Conservation (phyloP, 805 yeast species). For the Huiozyma naganishii region DNA sequence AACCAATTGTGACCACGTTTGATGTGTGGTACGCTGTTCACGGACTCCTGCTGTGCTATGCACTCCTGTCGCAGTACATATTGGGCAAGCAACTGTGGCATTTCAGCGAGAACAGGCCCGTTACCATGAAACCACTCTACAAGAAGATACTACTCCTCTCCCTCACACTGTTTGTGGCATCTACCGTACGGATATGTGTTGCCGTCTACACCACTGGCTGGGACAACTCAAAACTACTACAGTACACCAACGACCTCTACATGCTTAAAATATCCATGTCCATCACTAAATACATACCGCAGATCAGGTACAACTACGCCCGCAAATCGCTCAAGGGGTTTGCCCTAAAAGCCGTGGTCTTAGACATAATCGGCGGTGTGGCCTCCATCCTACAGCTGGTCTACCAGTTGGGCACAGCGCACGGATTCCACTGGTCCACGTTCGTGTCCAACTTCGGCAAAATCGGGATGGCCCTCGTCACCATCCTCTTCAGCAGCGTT, state of each 20-base stretch:
- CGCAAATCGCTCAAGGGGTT: slow-evolving; percentile 80
- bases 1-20: slow-evolving; percentile 34
- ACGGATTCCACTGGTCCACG: slow-evolving; percentile 12
- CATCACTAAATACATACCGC: slow-evolving; percentile 58
- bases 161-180: slow-evolving; percentile 7
- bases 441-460: slow-evolving; percentile 31
- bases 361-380: slow-evolving; percentile 31
- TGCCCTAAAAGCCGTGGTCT: slow-evolving; percentile 45
- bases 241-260: slow-evolving; percentile 19
- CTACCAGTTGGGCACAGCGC: slow-evolving; percentile 13
- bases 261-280: slow-evolving; percentile 38
- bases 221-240: slow-evolving; percentile 15
- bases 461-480: slow-evolving; percentile 31
- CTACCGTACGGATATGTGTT: not conserved
- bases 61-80: slow-evolving; percentile 33
- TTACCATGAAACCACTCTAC: slow-evolving; percentile 19
- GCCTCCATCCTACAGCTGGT: slow-evolving; percentile 23
- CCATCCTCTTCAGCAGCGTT: slow-evolving; percentile 29
- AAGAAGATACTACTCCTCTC: slow-evolving; percentile 10
- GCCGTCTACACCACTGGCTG: slow-evolving; percentile 7
- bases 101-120: slow-evolving; percentile 16
- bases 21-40: slow-evolving; percentile 40
- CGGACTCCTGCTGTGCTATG: slow-evolving; percentile 33
- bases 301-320: slow-evolving; percentile 65
- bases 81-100: slow-evolving; percentile 29